Evolutionary conservation across 2,329 filamentous ascomycete genomes (phyloP), one percentile per base, ranked within the genome.

Genomic region (Pseudogymnoascus verrucosus): DNA sequence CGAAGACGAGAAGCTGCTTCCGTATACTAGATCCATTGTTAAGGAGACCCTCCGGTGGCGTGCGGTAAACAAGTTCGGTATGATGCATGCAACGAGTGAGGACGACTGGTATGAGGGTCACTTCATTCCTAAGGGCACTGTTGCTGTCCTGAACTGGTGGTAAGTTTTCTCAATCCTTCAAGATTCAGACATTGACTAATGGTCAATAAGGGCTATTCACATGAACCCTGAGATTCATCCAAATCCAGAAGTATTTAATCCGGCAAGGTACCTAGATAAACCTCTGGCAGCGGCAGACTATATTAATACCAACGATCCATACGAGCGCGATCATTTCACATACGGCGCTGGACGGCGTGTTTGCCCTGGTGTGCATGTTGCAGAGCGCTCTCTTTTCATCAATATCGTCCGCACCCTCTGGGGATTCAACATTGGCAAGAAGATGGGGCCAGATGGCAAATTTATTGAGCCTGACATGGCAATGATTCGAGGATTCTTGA

Each of bases 41-140:
- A 74, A 80, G 60, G 80, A 82, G 66, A 75, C 76, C 8, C 71
- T 76, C 60, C 75, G 80, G 11, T 79, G 76, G 75, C 73, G 73
- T 31, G 78, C 79, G 3, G 72, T 80, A 4, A 75, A 74, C 10
- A 78, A 78, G 0, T 70, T 80, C 1, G 80, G 78, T 3, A 78
- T 85, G 34, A 82, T 83, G 2, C 83, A 86, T 69, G 77, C 75
- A 54, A 76, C 81, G 21, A 74, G 79, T 4, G 71, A 78, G 60
- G 82, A 85, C 60, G 83, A 85, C 62, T 73, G 78, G 10, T 86
- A 85, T 68, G 75, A 80, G 26, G 82, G 79, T 57, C 80, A 81
- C 69, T 77, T 78, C 65, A 83, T 86, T 60, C 82, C 81, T 14
- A 79, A 78, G 14, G 83, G 83, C 2, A 78, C 76, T 16, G 28